phyloP scores from a whole-genome alignment of 2,329 filamentous ascomycete genomes.

The Fusarium longipes region DNA sequence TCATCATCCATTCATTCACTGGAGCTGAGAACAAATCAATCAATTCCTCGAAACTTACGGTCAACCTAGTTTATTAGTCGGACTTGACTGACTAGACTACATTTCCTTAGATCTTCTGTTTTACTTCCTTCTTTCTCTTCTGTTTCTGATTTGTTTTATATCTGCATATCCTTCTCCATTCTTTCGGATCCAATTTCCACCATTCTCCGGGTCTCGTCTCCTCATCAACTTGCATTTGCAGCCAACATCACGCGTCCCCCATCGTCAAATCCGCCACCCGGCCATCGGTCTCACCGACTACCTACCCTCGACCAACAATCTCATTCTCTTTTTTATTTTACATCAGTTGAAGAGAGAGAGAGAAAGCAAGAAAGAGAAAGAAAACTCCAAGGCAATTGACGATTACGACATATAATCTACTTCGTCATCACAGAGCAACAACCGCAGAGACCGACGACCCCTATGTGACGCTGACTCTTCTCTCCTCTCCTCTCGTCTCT shows the following conservation, averaged over 20 bases:
- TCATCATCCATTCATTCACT: not conserved
- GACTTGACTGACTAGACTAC: not conserved
- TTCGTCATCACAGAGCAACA: not conserved
- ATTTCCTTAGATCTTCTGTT: not conserved
- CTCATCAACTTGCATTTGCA: conserved; percentile 25
- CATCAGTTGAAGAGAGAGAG: not conserved
- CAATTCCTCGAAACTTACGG: conserved; percentile 23
- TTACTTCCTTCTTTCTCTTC: not conserved
- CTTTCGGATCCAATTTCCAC: conserved; percentile 19
- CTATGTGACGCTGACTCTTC: conserved; percentile 28
- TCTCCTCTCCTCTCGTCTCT: conserved; percentile 11
- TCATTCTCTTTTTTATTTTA: conserved; percentile 12
- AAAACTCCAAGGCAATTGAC: not conserved
- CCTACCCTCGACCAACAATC: conserved; percentile 17
- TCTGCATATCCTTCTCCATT: conserved; percentile 15
- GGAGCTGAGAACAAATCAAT: not conserved
- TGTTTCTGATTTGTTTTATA: conserved; percentile 16
- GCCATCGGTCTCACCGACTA: conserved; percentile 38
- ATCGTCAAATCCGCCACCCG: conserved; percentile 36
- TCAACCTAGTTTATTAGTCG: conserved; percentile 14
- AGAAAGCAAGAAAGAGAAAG: not conserved
- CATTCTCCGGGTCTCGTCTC: conserved; percentile 18
- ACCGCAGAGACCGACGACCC: not conserved
- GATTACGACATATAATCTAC: not conserved
- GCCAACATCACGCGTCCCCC: conserved; percentile 23